A percentile compares a stretch with the other conserved stretches of the same genome.
These are phyloP conservation scores for Penicillium bialowiezense DNA, from an alignment of 495 filamentous ascomycete genomes.

Conservation along the genomic window DNA sequence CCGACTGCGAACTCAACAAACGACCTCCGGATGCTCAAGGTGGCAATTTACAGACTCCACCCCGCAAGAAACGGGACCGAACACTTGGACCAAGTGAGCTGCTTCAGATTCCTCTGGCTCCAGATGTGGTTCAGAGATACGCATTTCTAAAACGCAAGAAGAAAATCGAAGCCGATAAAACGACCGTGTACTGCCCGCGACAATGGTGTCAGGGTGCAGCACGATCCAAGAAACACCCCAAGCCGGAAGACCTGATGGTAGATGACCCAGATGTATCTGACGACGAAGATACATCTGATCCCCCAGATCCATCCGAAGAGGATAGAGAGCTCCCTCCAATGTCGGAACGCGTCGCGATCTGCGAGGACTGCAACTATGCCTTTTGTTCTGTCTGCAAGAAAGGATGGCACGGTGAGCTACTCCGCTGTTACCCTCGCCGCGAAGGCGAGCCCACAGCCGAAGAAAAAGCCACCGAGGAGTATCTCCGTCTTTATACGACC, in stretches of 20 bases:
- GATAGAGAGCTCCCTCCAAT: conserved; percentile 31
- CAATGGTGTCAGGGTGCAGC: conserved; percentile 94
- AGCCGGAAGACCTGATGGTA: conserved; percentile 53
- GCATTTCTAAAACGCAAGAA: conserved; percentile 87
- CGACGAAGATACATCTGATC: conserved; percentile 37
- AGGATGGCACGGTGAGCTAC: conserved; percentile 87
- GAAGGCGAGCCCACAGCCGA: conserved; percentile 67
- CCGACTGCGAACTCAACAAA: conserved; percentile 67
- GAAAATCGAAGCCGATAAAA: conserved; percentile 84
- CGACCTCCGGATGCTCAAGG: conserved; percentile 16
- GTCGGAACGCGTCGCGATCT: conserved; percentile 70
- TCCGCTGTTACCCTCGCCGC: conserved; percentile 57
- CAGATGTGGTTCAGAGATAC: conserved; percentile 77
- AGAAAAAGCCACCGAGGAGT: conserved; percentile 80
- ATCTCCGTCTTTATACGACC: conserved; percentile 74
- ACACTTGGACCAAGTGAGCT: conserved; percentile 85
- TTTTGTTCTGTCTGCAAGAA: conserved; percentile 76
- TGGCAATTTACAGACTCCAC: conserved; percentile 20
- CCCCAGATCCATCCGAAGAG: conserved; percentile 29
- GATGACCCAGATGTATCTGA: conserved; percentile 50
- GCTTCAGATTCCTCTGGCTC: conserved; percentile 74
- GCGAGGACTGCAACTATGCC: conserved; percentile 85
- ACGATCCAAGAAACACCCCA: conserved; percentile 73
- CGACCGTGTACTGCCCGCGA: conserved; percentile 90
- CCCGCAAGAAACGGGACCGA: conserved; percentile 50